phyloP scores from a whole-genome alignment of 495 filamentous ascomycete species.

The Penicillium arizonense region DNA sequence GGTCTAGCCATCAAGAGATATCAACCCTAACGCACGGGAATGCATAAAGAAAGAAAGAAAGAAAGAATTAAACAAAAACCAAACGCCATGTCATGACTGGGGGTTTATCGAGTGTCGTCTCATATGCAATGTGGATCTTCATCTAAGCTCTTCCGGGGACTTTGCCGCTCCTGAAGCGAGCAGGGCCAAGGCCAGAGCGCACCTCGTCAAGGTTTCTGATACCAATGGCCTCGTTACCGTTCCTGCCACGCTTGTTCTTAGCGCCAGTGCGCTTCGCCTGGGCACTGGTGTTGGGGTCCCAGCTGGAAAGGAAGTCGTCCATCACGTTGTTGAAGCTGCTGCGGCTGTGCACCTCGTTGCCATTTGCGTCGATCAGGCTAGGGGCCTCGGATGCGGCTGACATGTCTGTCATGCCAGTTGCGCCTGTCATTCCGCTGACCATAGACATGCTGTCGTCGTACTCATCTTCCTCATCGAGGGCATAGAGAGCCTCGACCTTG shows the following conservation, averaged over 20 bases:
- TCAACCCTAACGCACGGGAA: slow-evolving; percentile 17
- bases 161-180: slow-evolving; percentile 36
- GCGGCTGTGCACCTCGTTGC: slow-evolving; percentile 50
- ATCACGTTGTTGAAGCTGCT: slow-evolving; percentile 83
- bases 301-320: slow-evolving; percentile 84
- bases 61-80: slow-evolving; percentile 13
- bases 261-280: slow-evolving; percentile 62
- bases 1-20: slow-evolving; percentile 18
- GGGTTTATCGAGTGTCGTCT: slow-evolving; percentile 26
- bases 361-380: slow-evolving; percentile 38
- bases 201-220: slow-evolving; percentile 91
- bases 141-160: slow-evolving; percentile 31
- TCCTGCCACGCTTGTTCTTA: slow-evolving; percentile 67
- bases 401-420: slow-evolving; percentile 41
- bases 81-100: slow-evolving; percentile 28
- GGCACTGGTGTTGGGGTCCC: slow-evolving; percentile 61
- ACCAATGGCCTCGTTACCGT: slow-evolving; percentile 76
- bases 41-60: slow-evolving; percentile 16
- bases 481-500: slow-evolving; percentile 79
- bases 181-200: slow-evolving; percentile 74
- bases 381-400: slow-evolving; percentile 48
- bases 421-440: slow-evolving; percentile 51
- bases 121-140: slow-evolving; percentile 16
- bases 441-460: slow-evolving; percentile 53
- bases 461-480: slow-evolving; percentile 69